Conservation (phyloP, 345 rosid genomes). For the Salix suchowensis region DNA sequence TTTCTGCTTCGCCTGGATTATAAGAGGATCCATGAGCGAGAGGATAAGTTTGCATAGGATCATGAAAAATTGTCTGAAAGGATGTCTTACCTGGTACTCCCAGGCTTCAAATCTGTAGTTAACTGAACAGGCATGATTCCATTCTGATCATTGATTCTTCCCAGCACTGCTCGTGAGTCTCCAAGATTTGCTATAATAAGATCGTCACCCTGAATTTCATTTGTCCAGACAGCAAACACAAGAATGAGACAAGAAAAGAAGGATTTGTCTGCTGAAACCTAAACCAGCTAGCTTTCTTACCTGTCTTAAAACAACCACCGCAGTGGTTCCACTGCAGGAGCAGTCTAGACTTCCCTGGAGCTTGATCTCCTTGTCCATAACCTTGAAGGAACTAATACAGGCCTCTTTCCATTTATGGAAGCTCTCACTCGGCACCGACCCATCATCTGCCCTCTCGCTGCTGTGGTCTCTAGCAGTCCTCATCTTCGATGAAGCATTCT, state of each 20-base stretch:
- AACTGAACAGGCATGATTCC: slow-evolving; percentile 50
- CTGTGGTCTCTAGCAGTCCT: background rate
- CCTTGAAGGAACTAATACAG: slow-evolving; percentile 46
- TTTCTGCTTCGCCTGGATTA: slow-evolving; percentile 66
- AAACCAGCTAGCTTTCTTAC: slow-evolving; percentile 19
- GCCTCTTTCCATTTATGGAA: slow-evolving; percentile 43
- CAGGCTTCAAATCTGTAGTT: slow-evolving; percentile 78
- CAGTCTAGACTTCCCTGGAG: slow-evolving; percentile 54
- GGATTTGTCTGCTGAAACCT: background rate
- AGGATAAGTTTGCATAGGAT: background rate
- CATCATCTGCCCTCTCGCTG: background rate
- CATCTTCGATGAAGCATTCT: slow-evolving; percentile 27
- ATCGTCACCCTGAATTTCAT: slow-evolving; percentile 48
- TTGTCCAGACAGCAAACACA: background rate
- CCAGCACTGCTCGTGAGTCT: slow-evolving; percentile 79
- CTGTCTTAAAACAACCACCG: slow-evolving; percentile 63
- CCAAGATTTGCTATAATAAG: slow-evolving; percentile 83
- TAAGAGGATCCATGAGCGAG: background rate
- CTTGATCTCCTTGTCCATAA: slow-evolving; percentile 66
- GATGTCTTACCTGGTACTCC: slow-evolving; percentile 54
- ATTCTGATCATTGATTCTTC: slow-evolving; percentile 44
- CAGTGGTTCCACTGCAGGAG: slow-evolving; percentile 76
- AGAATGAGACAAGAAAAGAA: background rate
- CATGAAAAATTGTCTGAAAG: background rate
- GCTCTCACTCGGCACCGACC: slow-evolving; percentile 8